Conservation (phyloP, 805 yeast species). For the Suhomyces sp. region DNA sequence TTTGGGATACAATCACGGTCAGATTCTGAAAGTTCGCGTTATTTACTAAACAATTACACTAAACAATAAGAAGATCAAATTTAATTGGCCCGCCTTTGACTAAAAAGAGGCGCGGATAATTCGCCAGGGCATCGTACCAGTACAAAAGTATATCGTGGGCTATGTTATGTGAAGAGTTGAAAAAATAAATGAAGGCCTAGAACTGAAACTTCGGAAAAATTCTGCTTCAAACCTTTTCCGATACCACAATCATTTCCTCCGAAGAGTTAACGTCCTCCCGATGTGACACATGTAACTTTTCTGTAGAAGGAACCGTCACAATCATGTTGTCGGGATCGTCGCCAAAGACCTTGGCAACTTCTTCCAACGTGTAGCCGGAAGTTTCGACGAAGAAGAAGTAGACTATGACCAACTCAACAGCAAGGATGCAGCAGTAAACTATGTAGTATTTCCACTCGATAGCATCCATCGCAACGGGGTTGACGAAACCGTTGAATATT, state of each 20-base stretch:
- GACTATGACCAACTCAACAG: conserved; percentile 25
- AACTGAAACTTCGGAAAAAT: not conserved
- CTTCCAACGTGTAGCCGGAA: conserved; percentile 42
- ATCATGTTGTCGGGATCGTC: conserved; percentile 19
- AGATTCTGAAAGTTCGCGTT: not conserved
- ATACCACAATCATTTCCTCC: not conserved
- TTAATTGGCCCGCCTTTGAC: not conserved
- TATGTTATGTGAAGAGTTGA: too few relatives aligned
- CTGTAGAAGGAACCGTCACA: not conserved
- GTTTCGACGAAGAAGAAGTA: conserved; percentile 41
- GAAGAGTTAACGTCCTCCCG: not conserved
- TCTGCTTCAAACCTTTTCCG: not conserved
- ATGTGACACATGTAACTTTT: conserved; percentile 1
- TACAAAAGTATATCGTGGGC: not conserved
- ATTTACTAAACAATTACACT: not conserved
- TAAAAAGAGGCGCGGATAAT: not conserved
- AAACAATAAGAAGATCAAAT: not conserved
- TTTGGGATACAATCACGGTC: not conserved
- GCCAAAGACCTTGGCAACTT: conserved; percentile 41
- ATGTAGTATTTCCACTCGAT: conserved; percentile 45
- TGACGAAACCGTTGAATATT: conserved; percentile 19
- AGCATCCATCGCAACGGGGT: conserved; percentile 37
- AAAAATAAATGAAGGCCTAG: not conserved
- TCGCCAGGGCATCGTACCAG: not conserved
- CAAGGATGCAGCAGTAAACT: conserved; percentile 32